Conservation (phyloP, 805 yeast species). For the Yarrowia keelungensis region DNA sequence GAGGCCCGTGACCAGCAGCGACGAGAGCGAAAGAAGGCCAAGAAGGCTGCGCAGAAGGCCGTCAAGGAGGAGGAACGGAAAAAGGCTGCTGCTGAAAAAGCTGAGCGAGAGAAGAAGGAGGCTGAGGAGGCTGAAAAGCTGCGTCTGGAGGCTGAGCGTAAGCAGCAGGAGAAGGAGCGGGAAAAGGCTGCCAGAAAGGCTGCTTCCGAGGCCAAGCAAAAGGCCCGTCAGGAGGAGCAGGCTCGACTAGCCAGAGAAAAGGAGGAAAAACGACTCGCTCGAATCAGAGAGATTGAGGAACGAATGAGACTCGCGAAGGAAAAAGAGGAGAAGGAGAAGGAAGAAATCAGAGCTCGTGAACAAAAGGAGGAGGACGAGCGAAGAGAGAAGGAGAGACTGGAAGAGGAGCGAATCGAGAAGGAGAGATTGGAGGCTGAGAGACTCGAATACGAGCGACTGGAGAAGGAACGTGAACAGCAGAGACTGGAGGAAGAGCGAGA, state of each 20-base stretch:
- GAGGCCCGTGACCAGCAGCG: conserved; percentile 51
- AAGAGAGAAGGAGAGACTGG: conserved; percentile 8
- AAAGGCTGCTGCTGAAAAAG: conserved; percentile 49
- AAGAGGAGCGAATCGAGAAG: conserved; percentile 5
- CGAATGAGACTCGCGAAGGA: conserved; percentile 28
- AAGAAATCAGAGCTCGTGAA: neutral
- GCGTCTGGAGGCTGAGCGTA: conserved; percentile 15
- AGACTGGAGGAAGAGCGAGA: conserved; percentile 13
- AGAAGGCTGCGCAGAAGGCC: conserved; percentile 51
- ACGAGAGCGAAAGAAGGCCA: conserved; percentile 54
- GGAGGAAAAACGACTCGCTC: conserved; percentile 44
- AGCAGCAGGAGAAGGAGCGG: conserved; percentile 20
- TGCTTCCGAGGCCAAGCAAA: conserved; percentile 39
- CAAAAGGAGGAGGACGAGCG: conserved; percentile 7
- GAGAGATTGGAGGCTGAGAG: conserved; percentile 6
- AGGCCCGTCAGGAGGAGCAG: conserved; percentile 45
- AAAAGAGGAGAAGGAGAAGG: conserved; percentile 13
- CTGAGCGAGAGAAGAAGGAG: conserved; percentile 44
- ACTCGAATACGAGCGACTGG: neutral
- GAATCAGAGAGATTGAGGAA: conserved; percentile 42
- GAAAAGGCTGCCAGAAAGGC: conserved; percentile 34
- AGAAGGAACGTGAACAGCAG: neutral
- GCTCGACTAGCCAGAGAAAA: conserved; percentile 44
- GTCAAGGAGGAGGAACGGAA: conserved; percentile 53
- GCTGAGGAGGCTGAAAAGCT: conserved; percentile 7